Percentiles rank a stretch among this genome's conserved stretches.
Conservation (phyloP, 169 alveolate genomes). For the Eimeria zaria region DNA sequence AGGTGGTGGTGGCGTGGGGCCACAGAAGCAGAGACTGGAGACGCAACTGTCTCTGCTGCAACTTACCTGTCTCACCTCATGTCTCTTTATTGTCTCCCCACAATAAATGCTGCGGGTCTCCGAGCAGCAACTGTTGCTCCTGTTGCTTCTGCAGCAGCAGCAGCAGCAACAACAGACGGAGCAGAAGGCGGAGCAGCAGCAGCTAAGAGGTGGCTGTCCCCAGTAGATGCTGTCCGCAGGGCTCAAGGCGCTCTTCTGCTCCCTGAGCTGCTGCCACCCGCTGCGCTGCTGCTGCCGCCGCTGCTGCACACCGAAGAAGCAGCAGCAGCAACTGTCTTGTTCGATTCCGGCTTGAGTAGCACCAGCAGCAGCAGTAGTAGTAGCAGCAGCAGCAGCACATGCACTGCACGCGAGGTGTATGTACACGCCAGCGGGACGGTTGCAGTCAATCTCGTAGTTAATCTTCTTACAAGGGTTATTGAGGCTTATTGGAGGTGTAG, state of each 20-base stretch:
- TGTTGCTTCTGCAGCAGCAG: not conserved
- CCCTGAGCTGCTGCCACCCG: constrained; percentile 61
- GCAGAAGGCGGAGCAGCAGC: constrained; percentile 30
- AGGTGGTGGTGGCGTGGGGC: constrained; percentile 76
- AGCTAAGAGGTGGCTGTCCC: constrained; percentile 26
- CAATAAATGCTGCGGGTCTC: not conserved
- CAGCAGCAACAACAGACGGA: constrained; percentile 19
- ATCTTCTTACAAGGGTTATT: constrained; percentile 32
- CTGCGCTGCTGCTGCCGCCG: constrained; percentile 80
- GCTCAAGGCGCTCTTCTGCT: constrained; percentile 37
- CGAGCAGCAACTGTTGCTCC: constrained; percentile 71
- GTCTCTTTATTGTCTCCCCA: constrained; percentile 18
- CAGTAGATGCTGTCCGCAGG: constrained; percentile 36
- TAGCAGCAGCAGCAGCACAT: constrained; percentile 76
- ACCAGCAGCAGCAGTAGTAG: constrained; percentile 69
- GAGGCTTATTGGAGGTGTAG: constrained; percentile 70
- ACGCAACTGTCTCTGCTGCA: constrained; percentile 18
- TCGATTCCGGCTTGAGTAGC: constrained; percentile 71
- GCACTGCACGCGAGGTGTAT: constrained; percentile 75
- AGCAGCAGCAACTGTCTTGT: constrained; percentile 35
- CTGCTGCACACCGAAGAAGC: constrained; percentile 75
- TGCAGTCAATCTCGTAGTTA: constrained; percentile 52
- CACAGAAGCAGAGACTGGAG: constrained; percentile 15
- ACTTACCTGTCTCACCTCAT: constrained; percentile 50
- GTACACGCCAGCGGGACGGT: constrained; percentile 67